Base-by-base conservation (phyloP, 192 early-diverging fungal genomes). In the Rhizophagus clarus region DNA sequence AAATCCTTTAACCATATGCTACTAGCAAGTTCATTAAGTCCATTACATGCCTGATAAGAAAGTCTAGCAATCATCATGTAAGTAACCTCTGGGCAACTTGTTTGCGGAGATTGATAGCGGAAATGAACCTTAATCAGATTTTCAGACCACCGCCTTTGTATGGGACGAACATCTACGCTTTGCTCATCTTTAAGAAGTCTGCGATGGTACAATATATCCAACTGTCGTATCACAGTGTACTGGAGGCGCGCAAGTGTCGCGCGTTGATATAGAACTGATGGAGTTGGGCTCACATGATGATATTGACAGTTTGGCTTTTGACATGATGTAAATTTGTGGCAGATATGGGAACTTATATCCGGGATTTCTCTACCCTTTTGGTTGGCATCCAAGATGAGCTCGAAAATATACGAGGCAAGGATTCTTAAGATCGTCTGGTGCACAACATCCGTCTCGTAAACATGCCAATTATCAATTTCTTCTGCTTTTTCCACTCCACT, bases 331-430 rank as follows among this genome's bases (percentile, higher is more conserved):
- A 15, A 63, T 14, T 64, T 17, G 10, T 34, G 15, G n/a, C 75
- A 77, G 22, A 77, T 77, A 24, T 77, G 4, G 66, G 61, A 64
- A 64, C 61, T 26, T 63, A 63, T 45, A 26, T 64, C 37, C 6
- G 32, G 61, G 47, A 77, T 45, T 14, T 62, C 14, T 62, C 20
- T 42, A 77, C 75, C 61, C 7, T 63, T 64, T 31, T 64, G 3
- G n/a, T n/a, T 14, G 40, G n/a, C 61, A 2, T 63, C 34, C 29
- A 20, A 26, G 34, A 77, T 77, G 4, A 77, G 75, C 34, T 64
- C 61, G 40, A 14, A 64, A 24, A 77, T 45, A 77, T 77, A 64
- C 24, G 32, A 45, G 8, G 34, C 20, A 64, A 77, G 62, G 1
- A 37, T 45, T 64, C 66, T n/a, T 24, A 24, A 34, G 10, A 77